These are phyloP conservation scores for Apiotrichum gracile DNA, from an alignment of 1,284 basidiomycete species.

Conservation along the genomic window DNA sequence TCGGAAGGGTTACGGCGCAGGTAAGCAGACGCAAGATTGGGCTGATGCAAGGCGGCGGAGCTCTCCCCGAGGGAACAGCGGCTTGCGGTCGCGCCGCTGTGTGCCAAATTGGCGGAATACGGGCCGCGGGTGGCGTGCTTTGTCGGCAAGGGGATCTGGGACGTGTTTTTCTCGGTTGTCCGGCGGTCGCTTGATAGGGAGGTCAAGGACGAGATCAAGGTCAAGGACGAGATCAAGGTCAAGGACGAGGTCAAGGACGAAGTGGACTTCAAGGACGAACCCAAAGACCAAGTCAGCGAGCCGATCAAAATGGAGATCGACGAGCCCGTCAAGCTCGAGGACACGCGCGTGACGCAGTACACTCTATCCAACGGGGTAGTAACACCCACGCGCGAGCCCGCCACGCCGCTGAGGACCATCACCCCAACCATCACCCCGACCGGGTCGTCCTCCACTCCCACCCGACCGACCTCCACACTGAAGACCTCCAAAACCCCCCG, in stretches of 20 bases:
- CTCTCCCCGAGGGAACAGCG: constrained; percentile 55
- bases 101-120: constrained; percentile 55
- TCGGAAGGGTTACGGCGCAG: constrained; percentile 56
- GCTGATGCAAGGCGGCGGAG: constrained; percentile 47
- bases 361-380: too few species aligned
- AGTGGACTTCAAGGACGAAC: not conserved
- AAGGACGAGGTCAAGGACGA: not conserved
- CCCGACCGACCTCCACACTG: not conserved
- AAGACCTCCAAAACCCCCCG: too few species aligned
- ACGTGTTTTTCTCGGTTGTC: constrained; percentile 50
- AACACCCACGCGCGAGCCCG: too few species aligned
- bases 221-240: not conserved
- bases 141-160: constrained; percentile 65
- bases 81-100: constrained; percentile 52
- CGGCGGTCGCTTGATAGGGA: not conserved
- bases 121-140: constrained; percentile 62
- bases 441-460: not conserved
- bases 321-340: not conserved
- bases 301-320: not conserved
- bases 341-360: too few species aligned
- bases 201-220: constrained; percentile 1
- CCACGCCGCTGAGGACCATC: too few species aligned
- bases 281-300: too few species aligned
- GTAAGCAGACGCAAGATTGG: constrained; percentile 27
- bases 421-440: not conserved